phyloP scores from a whole-genome alignment of 345 rosid genomes.

The Abelmoschus esculentus region DNA sequence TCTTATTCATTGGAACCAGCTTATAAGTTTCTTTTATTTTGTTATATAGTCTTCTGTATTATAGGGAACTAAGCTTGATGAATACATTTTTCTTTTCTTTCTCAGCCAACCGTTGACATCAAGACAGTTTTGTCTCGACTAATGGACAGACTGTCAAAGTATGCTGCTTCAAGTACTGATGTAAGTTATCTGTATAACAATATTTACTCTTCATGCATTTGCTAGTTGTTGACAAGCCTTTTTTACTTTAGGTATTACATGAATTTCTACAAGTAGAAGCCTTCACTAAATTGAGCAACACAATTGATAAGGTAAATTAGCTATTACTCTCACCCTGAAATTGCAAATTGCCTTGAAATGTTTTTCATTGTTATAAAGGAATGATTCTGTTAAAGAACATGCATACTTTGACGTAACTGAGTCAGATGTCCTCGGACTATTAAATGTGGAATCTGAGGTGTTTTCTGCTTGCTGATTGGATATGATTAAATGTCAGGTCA shows the following conservation, averaged over 20 bases:
- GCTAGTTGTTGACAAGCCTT: constrained; percentile 7
- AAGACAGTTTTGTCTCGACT: constrained; percentile 74
- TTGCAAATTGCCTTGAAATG: constrained; percentile 3
- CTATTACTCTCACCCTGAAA: constrained; percentile 17
- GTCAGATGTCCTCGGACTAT: not conserved
- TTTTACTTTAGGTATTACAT: constrained; percentile 43
- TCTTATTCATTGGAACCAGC: not conserved
- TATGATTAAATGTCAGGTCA: constrained; percentile 43
- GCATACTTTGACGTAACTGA: not conserved
- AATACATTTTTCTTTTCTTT: constrained; percentile 12
- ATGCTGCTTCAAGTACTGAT: constrained; percentile 74
- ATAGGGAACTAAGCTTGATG: not conserved
- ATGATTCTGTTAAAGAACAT: not conserved
- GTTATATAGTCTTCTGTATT: not conserved
- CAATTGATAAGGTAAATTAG: constrained; percentile 65
- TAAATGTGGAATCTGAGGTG: not conserved
- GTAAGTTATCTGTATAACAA: constrained; percentile 31
- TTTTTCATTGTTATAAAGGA: not conserved
- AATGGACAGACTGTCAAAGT: constrained; percentile 90
- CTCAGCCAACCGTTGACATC: constrained; percentile 80
- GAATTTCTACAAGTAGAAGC: constrained; percentile 95
- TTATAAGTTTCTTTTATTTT: not conserved
- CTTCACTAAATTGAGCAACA: constrained; percentile 70
- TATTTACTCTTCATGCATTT: not conserved
- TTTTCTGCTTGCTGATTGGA: constrained; percentile 8